Base-by-base conservation (phyloP, 1,284 basidiomycete species). In the Singerocomus rubriflavus region DNA sequence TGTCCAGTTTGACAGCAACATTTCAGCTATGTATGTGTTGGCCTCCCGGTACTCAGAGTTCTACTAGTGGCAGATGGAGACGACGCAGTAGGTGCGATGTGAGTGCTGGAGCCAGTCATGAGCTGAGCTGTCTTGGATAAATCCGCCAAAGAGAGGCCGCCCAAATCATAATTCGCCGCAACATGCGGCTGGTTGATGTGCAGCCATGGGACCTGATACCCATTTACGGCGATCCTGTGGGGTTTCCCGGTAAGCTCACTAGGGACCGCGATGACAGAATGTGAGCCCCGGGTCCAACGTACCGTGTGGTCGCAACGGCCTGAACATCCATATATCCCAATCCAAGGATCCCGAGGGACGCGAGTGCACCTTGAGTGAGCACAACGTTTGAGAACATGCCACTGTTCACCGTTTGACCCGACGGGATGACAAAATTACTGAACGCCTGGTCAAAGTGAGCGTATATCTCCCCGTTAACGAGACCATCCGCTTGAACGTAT, bases 201-300 rank as follows among this genome's bases (percentile, higher is more conserved):
- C 47, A 84, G 63, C 80, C 81, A 84, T 11, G 82, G 81, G 39
- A 82, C 61, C 52, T 69, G 63, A 55, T 83, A 84, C 17, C 82
- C 82, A 25, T 71, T 71, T 25, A 64, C 52, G 4, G 75, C 80
- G 9, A 82, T 56, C 36, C 71, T 73, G 36, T 50, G 29, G 7
- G 36, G 30, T 29, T 30, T 33, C 30, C 32, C n/a, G 6, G 21
- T 25, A 35, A 44, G 35, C 42, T 21, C 21, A 21, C 21, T 21
- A 21, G 21, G 13, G 35, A 26, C 10, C n/a, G 32, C 16, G 27
- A 4, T 16, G 14, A 36, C 16, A 8, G 16, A 35, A 33, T 14
- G n/a, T 37, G 26, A 16, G 35, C n/a, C 4, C 32, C 8, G n/a
- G 29, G 8, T 43, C 11, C 30, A 33, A 57, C 68, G 11, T 48